Evolutionary conservation across 148 eudicot genomes (phyloP).

Genomic region (Cornus florida): DNA sequence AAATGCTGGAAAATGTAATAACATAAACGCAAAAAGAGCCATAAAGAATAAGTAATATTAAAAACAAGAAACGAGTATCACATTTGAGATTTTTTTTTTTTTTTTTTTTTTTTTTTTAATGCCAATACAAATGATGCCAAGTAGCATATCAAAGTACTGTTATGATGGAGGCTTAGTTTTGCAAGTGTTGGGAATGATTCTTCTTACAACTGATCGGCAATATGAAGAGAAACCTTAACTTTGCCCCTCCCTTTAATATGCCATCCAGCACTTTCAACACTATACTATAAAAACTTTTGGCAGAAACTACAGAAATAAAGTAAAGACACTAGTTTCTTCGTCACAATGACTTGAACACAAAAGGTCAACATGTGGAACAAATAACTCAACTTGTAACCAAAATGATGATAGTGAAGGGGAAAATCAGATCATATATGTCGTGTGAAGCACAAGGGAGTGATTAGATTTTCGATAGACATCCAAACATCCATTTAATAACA

Average conservation of each 20-base stretch:
- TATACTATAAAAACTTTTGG: no score
- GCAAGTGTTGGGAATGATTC: neutral
- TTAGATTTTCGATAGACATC: neutral
- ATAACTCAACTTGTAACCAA: neutral
- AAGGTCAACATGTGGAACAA: neutral
- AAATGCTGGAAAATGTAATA: neutral
- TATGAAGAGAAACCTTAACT: no score
- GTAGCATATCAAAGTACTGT: neutral
- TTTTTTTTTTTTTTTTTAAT: no score
- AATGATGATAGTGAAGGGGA: neutral
- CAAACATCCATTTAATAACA: neutral
- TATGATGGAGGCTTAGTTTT: neutral
- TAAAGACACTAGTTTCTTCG: neutral
- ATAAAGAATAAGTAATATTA: neutral
- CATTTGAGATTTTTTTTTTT: neutral
- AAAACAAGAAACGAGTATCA: neutral
- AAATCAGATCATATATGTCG: neutral
- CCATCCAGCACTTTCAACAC: no score
- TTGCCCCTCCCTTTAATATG: no score
- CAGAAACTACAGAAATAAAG: no score
- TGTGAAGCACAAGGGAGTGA: neutral
- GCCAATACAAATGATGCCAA: no score
- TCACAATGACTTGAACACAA: neutral
- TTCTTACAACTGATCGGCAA: no score
- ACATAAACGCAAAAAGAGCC: neutral